Evolutionary conservation across 768 basidiomycete genomes (phyloP).

Genomic region (Inosperma sp.): DNA sequence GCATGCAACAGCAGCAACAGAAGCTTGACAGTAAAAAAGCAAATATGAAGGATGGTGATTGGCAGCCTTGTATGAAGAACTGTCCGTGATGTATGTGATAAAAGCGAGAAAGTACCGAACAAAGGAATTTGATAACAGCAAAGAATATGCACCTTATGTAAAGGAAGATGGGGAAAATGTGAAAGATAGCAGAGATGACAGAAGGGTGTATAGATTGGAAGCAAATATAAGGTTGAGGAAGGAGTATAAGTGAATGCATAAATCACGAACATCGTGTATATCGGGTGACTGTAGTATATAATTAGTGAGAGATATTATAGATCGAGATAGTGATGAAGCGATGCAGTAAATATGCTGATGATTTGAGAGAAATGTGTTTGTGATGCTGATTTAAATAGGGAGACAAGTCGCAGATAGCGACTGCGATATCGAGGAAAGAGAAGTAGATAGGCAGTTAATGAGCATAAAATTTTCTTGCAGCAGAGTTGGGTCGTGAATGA

Average conservation of each 20-base stretch:
- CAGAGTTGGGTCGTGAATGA: background rate
- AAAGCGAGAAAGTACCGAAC: background rate
- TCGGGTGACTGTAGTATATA: slow-evolving; percentile 15
- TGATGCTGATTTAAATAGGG: slow-evolving; percentile 24
- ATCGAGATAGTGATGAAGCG: slow-evolving; percentile 11
- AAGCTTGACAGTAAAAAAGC: background rate
- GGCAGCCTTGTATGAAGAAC: background rate
- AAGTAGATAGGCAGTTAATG: background rate
- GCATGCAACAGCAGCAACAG: background rate
- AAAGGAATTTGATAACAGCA: background rate
- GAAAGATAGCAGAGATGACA: slow-evolving; percentile 12
- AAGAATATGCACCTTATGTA: background rate
- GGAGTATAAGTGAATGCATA: slow-evolving; percentile 28
- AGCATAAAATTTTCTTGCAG: background rate
- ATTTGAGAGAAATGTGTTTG: slow-evolving; percentile 19
- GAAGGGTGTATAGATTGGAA: slow-evolving; percentile 4
- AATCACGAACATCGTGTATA: slow-evolving; percentile 15
- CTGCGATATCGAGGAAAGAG: background rate
- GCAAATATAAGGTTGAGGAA: slow-evolving; percentile 6
- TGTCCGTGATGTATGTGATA: background rate
- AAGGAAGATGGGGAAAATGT: background rate
- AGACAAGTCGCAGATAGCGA: slow-evolving; percentile 11
- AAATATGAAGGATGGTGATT: background rate
- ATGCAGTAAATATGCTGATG: slow-evolving; percentile 16
- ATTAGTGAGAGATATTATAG: background rate